Conservation (phyloP, 306 rosid species). For the cucumber (Cucumis sativus) region DNA sequence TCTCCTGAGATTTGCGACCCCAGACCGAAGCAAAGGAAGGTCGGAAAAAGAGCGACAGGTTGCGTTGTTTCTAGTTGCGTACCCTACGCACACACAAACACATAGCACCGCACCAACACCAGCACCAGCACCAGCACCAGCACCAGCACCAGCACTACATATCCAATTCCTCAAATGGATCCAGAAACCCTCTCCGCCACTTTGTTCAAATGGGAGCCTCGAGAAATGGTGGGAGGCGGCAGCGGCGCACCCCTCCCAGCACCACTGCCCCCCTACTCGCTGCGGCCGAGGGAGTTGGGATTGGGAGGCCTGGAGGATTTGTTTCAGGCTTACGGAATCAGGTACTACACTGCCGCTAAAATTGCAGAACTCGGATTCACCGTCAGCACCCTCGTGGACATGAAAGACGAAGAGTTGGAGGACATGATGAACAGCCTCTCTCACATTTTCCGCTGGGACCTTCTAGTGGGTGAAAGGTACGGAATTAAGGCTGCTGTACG, state of each 20-base stretch:
- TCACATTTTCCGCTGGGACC: slow-evolving; percentile 77
- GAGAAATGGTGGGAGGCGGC: slow-evolving; percentile 12
- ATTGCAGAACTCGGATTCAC: slow-evolving; percentile 93
- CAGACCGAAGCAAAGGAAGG: background rate
- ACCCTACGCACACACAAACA: background rate
- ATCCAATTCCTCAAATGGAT: slow-evolving; percentile 36
- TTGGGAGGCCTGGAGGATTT: slow-evolving; percentile 57
- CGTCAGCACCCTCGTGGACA: slow-evolving; percentile 56
- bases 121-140: background rate
- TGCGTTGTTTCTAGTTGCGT: background rate
- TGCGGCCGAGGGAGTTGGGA: slow-evolving; percentile 29
- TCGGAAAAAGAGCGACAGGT: background rate
- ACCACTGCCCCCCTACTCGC: slow-evolving; percentile 11
- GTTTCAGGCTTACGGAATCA: slow-evolving; percentile 75
- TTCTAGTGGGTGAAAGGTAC: slow-evolving; percentile 81
- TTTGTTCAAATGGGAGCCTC: slow-evolving; percentile 87
- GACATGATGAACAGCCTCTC: slow-evolving; percentile 91
- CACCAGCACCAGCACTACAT: background rate
- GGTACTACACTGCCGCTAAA: slow-evolving; percentile 75
- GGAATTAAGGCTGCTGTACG: slow-evolving; percentile 87
- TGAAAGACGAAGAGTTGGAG: slow-evolving; percentile 90
- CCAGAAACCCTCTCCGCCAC: slow-evolving; percentile 64
- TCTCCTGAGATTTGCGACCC: background rate
- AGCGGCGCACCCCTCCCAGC: slow-evolving; percentile 17
- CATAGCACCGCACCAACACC: background rate